phyloP scores from a whole-genome alignment of 768 basidiomycete genomes.

The Aureoboletus auriporus region DNA sequence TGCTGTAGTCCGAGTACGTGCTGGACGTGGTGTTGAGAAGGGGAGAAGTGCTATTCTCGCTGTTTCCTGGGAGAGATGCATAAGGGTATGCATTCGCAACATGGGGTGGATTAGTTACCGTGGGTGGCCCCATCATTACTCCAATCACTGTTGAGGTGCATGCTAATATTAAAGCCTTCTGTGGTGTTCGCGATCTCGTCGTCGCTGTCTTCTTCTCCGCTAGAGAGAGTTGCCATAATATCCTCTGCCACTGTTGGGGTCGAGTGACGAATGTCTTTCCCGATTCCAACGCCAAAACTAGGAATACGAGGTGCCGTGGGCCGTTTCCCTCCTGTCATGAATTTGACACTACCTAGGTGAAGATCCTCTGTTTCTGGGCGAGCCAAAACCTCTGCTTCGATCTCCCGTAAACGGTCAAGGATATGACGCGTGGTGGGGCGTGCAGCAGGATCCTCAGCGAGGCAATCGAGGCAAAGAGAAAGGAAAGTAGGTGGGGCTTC shows the following conservation, averaged over 20 bases:
- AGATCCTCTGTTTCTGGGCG: slow-evolving; percentile 64
- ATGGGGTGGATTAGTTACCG: slow-evolving; percentile 15
- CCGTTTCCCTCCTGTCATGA: slow-evolving; percentile 67
- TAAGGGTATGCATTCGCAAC: slow-evolving; percentile 8
- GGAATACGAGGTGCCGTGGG: slow-evolving; percentile 72
- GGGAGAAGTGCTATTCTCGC: slow-evolving; percentile 49
- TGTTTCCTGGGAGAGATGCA: slow-evolving; percentile 28
- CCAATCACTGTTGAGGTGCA: slow-evolving; percentile 48
- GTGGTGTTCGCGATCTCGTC: slow-evolving; percentile 66
- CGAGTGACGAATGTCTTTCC: slow-evolving; percentile 47
- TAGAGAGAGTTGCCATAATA: slow-evolving; percentile 29
- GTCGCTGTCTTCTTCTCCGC: slow-evolving; percentile 55
- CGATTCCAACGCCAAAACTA: slow-evolving; percentile 76
- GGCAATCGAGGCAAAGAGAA: slow-evolving; percentile 74
- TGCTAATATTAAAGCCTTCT: slow-evolving; percentile 41
- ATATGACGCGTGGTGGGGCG: slow-evolving; percentile 79
- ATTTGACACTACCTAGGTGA: slow-evolving; percentile 83
- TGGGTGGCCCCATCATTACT: slow-evolving; percentile 36
- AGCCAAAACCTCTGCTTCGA: slow-evolving; percentile 80
- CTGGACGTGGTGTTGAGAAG: slow-evolving; percentile 45
- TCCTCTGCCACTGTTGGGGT: slow-evolving; percentile 34
- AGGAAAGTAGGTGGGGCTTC: slow-evolving; percentile 81
- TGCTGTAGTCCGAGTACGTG: slow-evolving; percentile 61
- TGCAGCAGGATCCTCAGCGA: slow-evolving; percentile 53
- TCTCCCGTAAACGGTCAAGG: slow-evolving; percentile 69